Evolutionary conservation across 768 basidiomycete species (phyloP).

Genomic region (Collybia nuda): DNA sequence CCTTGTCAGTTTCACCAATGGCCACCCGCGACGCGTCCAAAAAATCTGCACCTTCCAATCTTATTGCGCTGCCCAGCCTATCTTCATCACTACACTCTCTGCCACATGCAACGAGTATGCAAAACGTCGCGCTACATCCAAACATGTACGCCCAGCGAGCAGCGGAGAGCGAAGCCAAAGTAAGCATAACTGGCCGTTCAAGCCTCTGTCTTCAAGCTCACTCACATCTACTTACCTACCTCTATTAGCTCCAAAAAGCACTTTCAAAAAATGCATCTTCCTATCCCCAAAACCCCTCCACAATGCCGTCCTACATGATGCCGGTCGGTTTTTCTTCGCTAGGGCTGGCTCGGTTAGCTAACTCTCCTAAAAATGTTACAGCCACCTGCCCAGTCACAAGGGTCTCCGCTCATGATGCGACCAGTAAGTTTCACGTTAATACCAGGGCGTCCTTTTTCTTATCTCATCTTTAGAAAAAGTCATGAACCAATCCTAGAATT

Average conservation of each 20-base stretch:
- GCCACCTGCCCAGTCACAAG: slow-evolving; percentile 35
- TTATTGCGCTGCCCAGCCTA: slow-evolving; percentile 73
- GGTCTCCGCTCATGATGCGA: slow-evolving; percentile 59
- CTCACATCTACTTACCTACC: slow-evolving; percentile 13
- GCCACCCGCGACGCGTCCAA: slow-evolving; percentile 32
- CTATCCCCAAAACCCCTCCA: slow-evolving; percentile 30
- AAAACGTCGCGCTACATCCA: slow-evolving; percentile 64
- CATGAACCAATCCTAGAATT: slow-evolving; percentile 18
- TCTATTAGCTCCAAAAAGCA: slow-evolving; percentile 56
- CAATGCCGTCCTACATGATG: slow-evolving; percentile 30
- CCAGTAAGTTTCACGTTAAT: slow-evolving; percentile 30
- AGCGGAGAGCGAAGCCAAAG: slow-evolving; percentile 78
- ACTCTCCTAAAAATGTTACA: slow-evolving; percentile 15
- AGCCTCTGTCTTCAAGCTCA: neutral
- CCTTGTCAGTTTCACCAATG: slow-evolving; percentile 26
- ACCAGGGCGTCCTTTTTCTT: neutral
- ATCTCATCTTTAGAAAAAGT: slow-evolving; percentile 19
- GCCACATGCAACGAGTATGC: slow-evolving; percentile 71
- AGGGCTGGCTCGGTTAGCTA: slow-evolving; percentile 4
- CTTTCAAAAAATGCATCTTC: slow-evolving; percentile 52
- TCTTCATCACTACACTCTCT: slow-evolving; percentile 67
- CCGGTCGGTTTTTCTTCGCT: slow-evolving; percentile 29
- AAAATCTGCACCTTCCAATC: slow-evolving; percentile 44
- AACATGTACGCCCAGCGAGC: slow-evolving; percentile 68
- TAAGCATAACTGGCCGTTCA: slow-evolving; percentile 22